Conservation (phyloP, 75 land plant species). For the Azolla pinnata region DNA sequence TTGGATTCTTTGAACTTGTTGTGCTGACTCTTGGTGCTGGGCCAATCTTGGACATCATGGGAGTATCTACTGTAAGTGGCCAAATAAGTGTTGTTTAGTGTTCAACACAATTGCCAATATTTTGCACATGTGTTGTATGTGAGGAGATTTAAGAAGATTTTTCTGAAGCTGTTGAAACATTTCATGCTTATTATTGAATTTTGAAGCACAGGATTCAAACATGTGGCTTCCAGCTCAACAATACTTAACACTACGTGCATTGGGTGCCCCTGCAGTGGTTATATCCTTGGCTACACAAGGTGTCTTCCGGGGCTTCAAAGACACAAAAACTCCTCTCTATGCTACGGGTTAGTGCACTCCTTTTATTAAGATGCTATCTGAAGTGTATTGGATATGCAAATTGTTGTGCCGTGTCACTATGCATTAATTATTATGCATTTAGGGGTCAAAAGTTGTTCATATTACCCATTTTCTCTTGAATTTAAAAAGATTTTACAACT, state of each 20-base stretch:
- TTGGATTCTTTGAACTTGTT: conserved; percentile 59
- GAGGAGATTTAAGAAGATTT: background rate
- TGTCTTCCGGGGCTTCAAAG: conserved; percentile 82
- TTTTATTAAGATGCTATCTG: background rate
- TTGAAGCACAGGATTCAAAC: conserved; percentile 42
- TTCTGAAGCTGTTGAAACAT: background rate
- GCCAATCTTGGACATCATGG: conserved; percentile 65
- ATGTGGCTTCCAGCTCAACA: conserved; percentile 62
- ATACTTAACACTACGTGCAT: conserved; percentile 62
- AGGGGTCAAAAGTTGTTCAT: background rate
- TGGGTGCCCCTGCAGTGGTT: conserved; percentile 91
- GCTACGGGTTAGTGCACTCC: conserved; percentile 48
- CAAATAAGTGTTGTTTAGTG: too few species aligned
- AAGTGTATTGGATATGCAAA: background rate
- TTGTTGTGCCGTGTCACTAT: background rate
- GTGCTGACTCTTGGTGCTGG: conserved; percentile 46
- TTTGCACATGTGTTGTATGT: background rate
- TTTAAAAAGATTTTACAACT: too few species aligned
- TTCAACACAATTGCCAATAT: background rate
- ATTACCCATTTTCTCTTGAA: background rate
- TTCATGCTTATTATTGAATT: background rate
- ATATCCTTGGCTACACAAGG: conserved; percentile 88
- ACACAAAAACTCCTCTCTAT: conserved; percentile 84
- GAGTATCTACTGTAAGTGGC: conserved; percentile 54
- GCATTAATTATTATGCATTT: background rate